Evolutionary conservation across 2,329 filamentous ascomycete species (phyloP).

Genomic region (Colletotrichum kahawae): DNA sequence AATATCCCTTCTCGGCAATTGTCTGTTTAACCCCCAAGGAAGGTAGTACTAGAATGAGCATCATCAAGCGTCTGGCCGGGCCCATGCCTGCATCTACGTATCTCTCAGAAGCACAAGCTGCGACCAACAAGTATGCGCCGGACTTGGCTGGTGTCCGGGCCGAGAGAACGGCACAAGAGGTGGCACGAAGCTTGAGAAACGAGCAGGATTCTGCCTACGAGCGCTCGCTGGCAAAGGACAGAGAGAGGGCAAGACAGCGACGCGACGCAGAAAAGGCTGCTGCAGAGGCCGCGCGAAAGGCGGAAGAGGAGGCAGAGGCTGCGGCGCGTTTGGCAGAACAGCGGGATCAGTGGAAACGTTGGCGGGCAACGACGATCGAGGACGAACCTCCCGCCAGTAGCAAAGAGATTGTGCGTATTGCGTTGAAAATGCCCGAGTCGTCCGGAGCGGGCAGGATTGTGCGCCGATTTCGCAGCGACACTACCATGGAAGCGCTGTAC

Average conservation of each 20-base stretch:
- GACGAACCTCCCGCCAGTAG: constrained; percentile 68
- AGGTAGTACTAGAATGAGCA: constrained; percentile 86
- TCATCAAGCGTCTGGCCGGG: constrained; percentile 80
- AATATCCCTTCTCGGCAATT: constrained; percentile 88
- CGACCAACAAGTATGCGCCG: constrained; percentile 77
- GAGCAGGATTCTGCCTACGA: constrained; percentile 96
- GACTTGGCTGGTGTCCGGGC: constrained; percentile 78
- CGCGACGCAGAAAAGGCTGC: constrained; percentile 78
- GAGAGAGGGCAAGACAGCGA: constrained; percentile 79
- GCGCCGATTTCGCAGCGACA: constrained; percentile 72
- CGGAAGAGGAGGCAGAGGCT: constrained; percentile 65
- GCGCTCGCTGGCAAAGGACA: constrained; percentile 84
- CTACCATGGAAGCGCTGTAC: constrained; percentile 86
- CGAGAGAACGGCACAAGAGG: constrained; percentile 79
- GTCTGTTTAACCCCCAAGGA: constrained; percentile 88
- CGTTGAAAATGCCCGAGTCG: constrained; percentile 65
- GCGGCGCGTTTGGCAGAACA: constrained; percentile 53
- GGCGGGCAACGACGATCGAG: constrained; percentile 73
- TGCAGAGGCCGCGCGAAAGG: constrained; percentile 68
- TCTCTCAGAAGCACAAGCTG: constrained; percentile 73
- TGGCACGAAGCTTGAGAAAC: constrained; percentile 79
- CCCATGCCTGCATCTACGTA: constrained; percentile 74
- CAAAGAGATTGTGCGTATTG: constrained; percentile 75
- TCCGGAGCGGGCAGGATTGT: constrained; percentile 75
- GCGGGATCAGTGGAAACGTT: constrained; percentile 75